Conservation (phyloP, 805 yeast species). For the Debaryomyces hansenii region DNA sequence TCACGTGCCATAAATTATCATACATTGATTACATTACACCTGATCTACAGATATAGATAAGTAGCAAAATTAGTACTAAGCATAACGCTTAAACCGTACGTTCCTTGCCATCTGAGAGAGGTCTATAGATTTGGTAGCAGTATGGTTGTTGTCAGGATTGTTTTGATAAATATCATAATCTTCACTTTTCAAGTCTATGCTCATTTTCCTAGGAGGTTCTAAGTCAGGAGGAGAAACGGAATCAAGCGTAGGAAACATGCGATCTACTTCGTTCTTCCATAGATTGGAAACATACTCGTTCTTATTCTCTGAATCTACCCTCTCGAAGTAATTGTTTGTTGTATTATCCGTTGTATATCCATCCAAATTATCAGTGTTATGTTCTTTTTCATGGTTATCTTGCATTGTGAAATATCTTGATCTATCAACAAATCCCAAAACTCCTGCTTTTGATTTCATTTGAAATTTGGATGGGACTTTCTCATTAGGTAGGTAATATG, state of each 20-base stretch:
- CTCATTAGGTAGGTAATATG: not conserved
- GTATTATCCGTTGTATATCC: too few species aligned
- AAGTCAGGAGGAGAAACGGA: not conserved
- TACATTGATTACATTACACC: too few species aligned
- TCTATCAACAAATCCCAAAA: conserved; percentile 28
- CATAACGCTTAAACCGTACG: not conserved
- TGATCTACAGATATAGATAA: not conserved
- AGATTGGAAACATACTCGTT: not conserved
- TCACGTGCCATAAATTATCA: not conserved
- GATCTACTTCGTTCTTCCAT: not conserved
- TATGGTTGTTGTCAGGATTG: not conserved
- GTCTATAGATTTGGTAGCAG: not conserved
- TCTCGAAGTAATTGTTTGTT: too few species aligned
- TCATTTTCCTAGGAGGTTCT: not conserved
- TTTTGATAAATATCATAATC: not conserved
- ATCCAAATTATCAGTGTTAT: too few species aligned
- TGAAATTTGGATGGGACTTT: not conserved
- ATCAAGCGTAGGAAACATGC: not conserved
- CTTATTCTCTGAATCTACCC: too few species aligned
- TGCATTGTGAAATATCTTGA: not conserved
- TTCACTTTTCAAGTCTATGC: not conserved
- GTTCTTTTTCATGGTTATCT: not conserved
- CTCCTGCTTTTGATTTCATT: conserved; percentile 20
- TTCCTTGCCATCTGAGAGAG: not conserved
- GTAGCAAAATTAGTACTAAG: not conserved